Conservation (phyloP, 108 stramenopile species). For the Bacterosira constricta region DNA sequence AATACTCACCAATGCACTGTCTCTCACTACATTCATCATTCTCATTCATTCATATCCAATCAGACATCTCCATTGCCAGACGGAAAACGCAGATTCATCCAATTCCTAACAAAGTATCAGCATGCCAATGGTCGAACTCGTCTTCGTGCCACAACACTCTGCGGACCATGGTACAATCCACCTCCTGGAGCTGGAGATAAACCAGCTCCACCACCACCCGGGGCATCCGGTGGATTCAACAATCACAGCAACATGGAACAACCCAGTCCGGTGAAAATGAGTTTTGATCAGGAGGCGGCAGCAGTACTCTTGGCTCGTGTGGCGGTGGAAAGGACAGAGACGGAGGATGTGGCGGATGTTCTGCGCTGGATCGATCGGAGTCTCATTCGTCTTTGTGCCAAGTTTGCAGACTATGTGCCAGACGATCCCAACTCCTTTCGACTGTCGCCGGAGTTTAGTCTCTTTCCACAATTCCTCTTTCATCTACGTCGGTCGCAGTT, state of each 20-base stretch:
- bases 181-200: conserved; percentile 51
- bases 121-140: conserved; percentile 90
- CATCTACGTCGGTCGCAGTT: conserved; percentile 95
- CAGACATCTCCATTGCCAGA: conserved; percentile 79
- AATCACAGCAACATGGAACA: conserved; percentile 35
- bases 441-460: conserved; percentile 92
- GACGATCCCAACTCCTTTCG: conserved; percentile 95
- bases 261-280: conserved; percentile 72
- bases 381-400: conserved; percentile 96
- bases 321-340: conserved; percentile 92
- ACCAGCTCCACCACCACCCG: conserved; percentile 46
- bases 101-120: conserved; percentile 98
- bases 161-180: conserved; percentile 93
- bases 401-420: conserved; percentile 96
- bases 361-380: conserved; percentile 98
- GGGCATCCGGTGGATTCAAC: conserved; percentile 44
- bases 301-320: conserved; percentile 96
- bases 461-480: conserved; percentile 99
- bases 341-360: conserved; percentile 96
- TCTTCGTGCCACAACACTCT: conserved; percentile 94
- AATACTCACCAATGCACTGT: no score
- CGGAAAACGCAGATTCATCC: conserved; percentile 89
- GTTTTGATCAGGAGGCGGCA: conserved; percentile 99
- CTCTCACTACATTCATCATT: no score
- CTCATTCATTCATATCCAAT: background rate